Percentiles rank a stretch among this genome's conserved stretches.
Evolutionary conservation across 192 early-diverging fungal species (phyloP).

Genomic region (Coemansia reversa): DNA sequence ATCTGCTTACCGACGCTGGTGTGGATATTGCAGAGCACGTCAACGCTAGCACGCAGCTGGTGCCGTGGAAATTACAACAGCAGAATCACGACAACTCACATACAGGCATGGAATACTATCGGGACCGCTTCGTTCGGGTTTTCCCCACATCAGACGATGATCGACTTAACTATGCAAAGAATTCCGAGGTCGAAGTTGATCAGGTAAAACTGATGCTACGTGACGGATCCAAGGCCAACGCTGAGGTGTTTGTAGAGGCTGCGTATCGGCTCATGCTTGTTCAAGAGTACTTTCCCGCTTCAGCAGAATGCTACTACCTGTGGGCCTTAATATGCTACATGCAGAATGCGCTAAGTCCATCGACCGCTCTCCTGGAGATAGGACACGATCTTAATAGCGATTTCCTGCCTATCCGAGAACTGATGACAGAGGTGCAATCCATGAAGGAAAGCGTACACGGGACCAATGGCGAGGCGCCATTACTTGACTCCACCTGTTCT

Average conservation of each 20-base stretch:
- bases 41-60: conserved; percentile 22
- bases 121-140: conserved; percentile 29
- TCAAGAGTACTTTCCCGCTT: conserved; percentile 47
- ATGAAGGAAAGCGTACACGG: conserved; percentile 35
- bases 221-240: conserved; percentile 25
- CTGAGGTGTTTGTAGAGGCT: conserved; percentile 38
- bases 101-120: conserved; percentile 41
- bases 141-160: conserved; percentile 33
- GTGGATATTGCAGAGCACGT: conserved; percentile 41
- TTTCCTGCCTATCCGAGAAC: conserved; percentile 43
- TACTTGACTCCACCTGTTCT: conserved; percentile 32
- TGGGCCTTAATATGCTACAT: conserved; percentile 53
- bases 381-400: conserved; percentile 26
- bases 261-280: conserved; percentile 40
- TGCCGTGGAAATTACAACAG: conserved; percentile 26
- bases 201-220: conserved; percentile 43
- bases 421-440: conserved; percentile 27
- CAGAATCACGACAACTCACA: background rate
- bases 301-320: conserved; percentile 53
- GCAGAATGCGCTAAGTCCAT: conserved; percentile 40
- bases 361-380: conserved; percentile 38
- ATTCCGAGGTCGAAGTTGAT: conserved; percentile 30
- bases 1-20: conserved; percentile 43
- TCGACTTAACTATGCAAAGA: conserved; percentile 13
- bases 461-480: conserved; percentile 25